Percentiles rank a stretch among this genome's conserved stretches.
Conservation (phyloP, 805 yeast species). For the Kodamaea neixiangensis region DNA sequence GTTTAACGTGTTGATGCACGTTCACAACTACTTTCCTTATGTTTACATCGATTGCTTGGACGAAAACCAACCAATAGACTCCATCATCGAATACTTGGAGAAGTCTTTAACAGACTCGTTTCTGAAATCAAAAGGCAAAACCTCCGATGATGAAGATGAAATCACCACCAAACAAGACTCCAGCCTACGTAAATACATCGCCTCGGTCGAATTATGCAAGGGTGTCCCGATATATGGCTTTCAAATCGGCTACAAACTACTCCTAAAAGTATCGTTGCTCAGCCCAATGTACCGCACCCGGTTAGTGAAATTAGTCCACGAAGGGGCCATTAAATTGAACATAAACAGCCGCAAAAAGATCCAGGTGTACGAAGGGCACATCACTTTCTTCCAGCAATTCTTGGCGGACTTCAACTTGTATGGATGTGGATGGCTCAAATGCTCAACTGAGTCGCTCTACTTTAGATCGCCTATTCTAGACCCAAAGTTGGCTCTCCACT, state of each 20-base stretch:
- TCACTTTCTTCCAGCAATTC: slow-evolving; percentile 77
- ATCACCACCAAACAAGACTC: slow-evolving; percentile 1
- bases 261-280: slow-evolving; percentile 66
- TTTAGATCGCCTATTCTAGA: slow-evolving; percentile 59
- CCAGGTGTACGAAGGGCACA: slow-evolving; percentile 67
- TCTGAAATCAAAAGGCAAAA: slow-evolving; percentile 10
- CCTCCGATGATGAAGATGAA: slow-evolving; percentile 7
- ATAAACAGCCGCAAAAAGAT: slow-evolving; percentile 6
- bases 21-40: slow-evolving; percentile 87
- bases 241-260: slow-evolving; percentile 61
- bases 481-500: slow-evolving; percentile 6
- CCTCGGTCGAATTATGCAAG: slow-evolving; percentile 63
- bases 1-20: slow-evolving; percentile 52
- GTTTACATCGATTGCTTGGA: slow-evolving; percentile 65
- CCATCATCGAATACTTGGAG: slow-evolving; percentile 49
- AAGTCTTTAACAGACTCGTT: slow-evolving; percentile 40
- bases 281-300: slow-evolving; percentile 62
- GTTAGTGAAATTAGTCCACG: slow-evolving; percentile 49
- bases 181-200: slow-evolving; percentile 44
- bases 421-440: slow-evolving; percentile 78
- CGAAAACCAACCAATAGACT: slow-evolving; percentile 29
- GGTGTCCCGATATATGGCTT: slow-evolving; percentile 87
- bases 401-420: slow-evolving; percentile 78
- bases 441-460: slow-evolving; percentile 34
- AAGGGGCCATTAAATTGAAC: slow-evolving; percentile 7